phyloP scores from a whole-genome alignment of 2,329 filamentous ascomycete genomes.

The Cucurbitaria berberidis region DNA sequence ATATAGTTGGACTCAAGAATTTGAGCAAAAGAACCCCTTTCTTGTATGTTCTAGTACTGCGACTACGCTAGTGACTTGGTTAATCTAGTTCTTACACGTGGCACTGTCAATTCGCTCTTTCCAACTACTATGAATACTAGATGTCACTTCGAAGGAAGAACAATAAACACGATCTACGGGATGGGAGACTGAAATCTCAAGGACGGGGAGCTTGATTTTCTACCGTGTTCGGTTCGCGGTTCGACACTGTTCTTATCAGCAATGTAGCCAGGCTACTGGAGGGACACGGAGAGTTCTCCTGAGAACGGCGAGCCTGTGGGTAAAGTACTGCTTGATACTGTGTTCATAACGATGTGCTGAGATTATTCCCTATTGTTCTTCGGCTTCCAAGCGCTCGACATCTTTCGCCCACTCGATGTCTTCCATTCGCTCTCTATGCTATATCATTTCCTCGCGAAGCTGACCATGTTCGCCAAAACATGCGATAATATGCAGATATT shows the following conservation, averaged over 20 bases:
- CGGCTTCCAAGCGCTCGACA: constrained; percentile 39
- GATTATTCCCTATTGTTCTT: constrained; percentile 19
- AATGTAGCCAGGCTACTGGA: background rate
- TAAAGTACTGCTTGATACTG: background rate
- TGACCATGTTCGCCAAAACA: constrained; percentile 31
- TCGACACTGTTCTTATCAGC: background rate
- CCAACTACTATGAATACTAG: too few species aligned
- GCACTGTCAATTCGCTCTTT: too few species aligned
- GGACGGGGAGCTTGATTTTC: background rate
- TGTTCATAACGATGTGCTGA: background rate
- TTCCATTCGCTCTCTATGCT: constrained; percentile 44
- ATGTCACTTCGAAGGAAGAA: background rate
- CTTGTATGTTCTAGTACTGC: background rate
- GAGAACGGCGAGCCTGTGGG: too few species aligned
- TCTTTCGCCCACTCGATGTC: constrained; percentile 55
- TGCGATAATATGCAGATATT: constrained; percentile 32
- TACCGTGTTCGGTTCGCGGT: background rate
- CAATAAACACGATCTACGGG: background rate
- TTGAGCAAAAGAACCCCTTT: background rate
- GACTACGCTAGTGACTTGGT: too few species aligned
- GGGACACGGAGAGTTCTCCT: background rate
- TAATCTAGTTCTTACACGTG: too few species aligned
- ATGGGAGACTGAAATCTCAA: background rate
- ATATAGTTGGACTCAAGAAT: background rate
- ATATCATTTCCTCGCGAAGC: constrained; percentile 33